Evolutionary conservation across 345 rosid species (phyloP), one percentile per base, ranked within the genome.

Genomic region (Corchorus capsularis): DNA sequence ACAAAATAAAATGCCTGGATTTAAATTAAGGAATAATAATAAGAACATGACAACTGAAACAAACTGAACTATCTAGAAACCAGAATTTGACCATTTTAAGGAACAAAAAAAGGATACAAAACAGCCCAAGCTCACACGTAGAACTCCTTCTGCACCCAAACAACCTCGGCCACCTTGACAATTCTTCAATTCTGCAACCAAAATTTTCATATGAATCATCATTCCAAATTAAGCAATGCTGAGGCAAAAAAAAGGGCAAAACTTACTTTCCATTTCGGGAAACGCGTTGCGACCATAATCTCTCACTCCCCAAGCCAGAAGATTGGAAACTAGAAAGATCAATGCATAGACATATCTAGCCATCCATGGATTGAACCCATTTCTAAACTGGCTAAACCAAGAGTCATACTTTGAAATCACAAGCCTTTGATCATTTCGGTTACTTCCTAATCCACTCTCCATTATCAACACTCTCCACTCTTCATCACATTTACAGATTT

Each of bases 71-170:
- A 6, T n/a, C 3, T n/a, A 53, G 50, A 46, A 46, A 46, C 50
- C 50, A 63, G 27, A 27, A 27, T 27, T 27, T 27, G 27, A 27
- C 27, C 27, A 27, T 27, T 27, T 27, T 27, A 27, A 27, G 27
- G 27, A 27, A 27, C 1, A 27, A 27, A 27, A 47, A 50, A 87
- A 92, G 98, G 98, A 95, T 92, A 93, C 94, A 83, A 90, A 93
- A 80, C 99, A 95, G 80, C 99, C 98, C 83, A 95, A 83, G 94
- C 99, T 95, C 68, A 95, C 96, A 1, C 99, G 92, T 72, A 91
- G 87, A 78, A 95, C 99, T 62, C 97, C 98, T 82, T 91, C 96
- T 0, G 98, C 89, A 6, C 99, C 99, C 52, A 89, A 87, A 83
- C 99, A 95, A 72, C 92, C 88, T n/a, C 71, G 80, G 71, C 87